Conservation (phyloP, 148 eudicot genomes). For the Nepenthes gracilis region DNA sequence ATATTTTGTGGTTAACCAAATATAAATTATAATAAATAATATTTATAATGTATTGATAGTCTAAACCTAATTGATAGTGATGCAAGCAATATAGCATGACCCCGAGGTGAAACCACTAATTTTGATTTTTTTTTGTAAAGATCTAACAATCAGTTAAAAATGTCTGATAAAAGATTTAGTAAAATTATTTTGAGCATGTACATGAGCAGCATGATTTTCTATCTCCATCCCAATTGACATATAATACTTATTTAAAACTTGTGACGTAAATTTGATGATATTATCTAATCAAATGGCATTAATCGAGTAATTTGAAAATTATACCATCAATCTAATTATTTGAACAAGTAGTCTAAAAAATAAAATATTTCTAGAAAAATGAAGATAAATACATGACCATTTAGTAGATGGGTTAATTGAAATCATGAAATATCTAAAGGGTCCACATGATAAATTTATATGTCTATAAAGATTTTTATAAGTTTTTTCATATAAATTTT, state of each 20-base stretch:
- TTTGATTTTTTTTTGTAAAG: not conserved
- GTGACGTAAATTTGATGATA: not conserved
- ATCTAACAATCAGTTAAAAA: not conserved
- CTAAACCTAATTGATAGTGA: not conserved
- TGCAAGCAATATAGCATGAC: constrained; percentile 3
- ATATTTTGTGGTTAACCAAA: not conserved
- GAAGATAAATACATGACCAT: too few species aligned
- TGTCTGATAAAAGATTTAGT: not conserved
- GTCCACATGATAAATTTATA: not conserved
- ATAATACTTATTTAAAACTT: constrained; percentile 1
- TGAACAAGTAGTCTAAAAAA: constrained; percentile 4
- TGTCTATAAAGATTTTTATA: not conserved
- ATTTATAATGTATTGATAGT: not conserved
- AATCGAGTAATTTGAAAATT: constrained; percentile 3
- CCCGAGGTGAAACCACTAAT: not conserved
- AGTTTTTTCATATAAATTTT: not conserved
- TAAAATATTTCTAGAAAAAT: not conserved
- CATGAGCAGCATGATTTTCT: not conserved
- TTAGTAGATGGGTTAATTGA: too few species aligned
- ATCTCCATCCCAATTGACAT: not conserved
- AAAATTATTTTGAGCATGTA: not conserved
- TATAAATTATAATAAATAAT: not conserved
- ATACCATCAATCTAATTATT: not conserved
- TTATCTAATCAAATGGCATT: not conserved
- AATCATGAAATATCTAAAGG: too few species aligned